Percentiles rank a stretch among this genome's conserved stretches.
Conservation (phyloP, 1,284 basidiomycete species). For the Ustilago cynodontis region DNA sequence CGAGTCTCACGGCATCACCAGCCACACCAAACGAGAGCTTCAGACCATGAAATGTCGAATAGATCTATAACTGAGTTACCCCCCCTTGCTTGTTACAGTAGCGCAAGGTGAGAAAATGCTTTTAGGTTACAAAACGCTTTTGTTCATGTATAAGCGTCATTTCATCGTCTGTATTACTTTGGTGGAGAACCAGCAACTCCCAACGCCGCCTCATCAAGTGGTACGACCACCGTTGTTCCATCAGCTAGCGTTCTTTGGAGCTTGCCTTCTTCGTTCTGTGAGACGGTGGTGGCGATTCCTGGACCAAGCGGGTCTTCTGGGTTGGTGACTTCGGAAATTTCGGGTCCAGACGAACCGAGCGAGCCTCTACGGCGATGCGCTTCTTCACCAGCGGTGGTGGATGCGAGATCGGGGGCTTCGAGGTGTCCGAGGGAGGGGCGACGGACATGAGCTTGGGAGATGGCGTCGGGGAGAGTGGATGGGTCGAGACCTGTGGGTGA, state of each 20-base stretch:
- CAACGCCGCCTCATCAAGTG: slow-evolving; percentile 66
- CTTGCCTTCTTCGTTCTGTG: slow-evolving; percentile 52
- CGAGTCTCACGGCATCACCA: too few species aligned
- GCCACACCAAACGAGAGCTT: too few species aligned
- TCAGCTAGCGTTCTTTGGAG: slow-evolving; percentile 62
- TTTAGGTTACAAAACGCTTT: neutral
- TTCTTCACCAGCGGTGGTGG: neutral
- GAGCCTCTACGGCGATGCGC: slow-evolving; percentile 23
- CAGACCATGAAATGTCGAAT: too few species aligned
- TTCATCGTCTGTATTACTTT: neutral
- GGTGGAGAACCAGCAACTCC: slow-evolving; percentile 8
- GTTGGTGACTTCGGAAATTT: slow-evolving; percentile 44
- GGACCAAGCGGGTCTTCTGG: slow-evolving; percentile 54
- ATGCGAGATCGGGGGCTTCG: slow-evolving; percentile 24
- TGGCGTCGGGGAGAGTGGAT: slow-evolving; percentile 22
- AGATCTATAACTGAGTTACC: too few species aligned
- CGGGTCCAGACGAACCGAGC: slow-evolving; percentile 31
- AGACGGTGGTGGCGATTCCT: slow-evolving; percentile 44
- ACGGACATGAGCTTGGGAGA: slow-evolving; percentile 47
- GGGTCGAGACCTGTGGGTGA: slow-evolving; percentile 19
- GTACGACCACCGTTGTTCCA: slow-evolving; percentile 61
- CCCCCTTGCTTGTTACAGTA: too few species aligned
- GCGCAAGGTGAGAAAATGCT: too few species aligned
- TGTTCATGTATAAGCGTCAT: neutral
- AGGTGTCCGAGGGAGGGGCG: slow-evolving; percentile 50